Percentiles rank a stretch among this genome's conserved stretches.
Evolutionary conservation across 83 land plant species (phyloP).

Genomic region (Picea mariana): DNA sequence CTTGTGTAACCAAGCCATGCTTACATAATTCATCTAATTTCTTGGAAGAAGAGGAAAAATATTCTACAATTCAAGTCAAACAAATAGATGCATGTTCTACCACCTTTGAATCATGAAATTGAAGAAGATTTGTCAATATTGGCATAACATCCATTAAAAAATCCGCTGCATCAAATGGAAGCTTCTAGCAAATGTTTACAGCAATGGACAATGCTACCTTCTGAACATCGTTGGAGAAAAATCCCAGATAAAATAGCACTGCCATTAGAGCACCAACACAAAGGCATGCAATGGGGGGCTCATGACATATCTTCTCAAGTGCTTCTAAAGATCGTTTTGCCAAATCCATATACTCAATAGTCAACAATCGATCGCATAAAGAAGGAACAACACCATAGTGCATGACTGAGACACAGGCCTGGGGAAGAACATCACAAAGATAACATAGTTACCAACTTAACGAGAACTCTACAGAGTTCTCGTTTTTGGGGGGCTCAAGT

Average conservation of each 20-base stretch:
- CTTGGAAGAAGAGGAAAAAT: constrained; percentile 62
- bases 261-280: constrained; percentile 87
- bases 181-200: constrained; percentile 88
- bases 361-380: constrained; percentile 71
- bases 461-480: no score
- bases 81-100: constrained; percentile 82
- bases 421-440: constrained; percentile 82
- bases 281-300: constrained; percentile 83
- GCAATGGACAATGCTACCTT: constrained; percentile 91
- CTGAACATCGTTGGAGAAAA: constrained; percentile 89
- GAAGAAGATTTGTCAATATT: constrained; percentile 78
- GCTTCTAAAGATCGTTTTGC: constrained; percentile 99
- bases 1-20: constrained; percentile 70
- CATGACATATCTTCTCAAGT: constrained; percentile 88
- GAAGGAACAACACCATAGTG: constrained; percentile 82
- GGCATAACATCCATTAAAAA: constrained; percentile 82
- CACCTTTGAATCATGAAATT: constrained; percentile 87
- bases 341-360: constrained; percentile 91
- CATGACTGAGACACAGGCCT: constrained; percentile 64
- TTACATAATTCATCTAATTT: constrained; percentile 79
- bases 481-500: no score
- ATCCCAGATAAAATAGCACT: constrained; percentile 78
- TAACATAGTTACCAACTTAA: no score
- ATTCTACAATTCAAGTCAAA: constrained; percentile 73
- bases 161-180: constrained; percentile 67